phyloP scores from a whole-genome alignment of 805 yeast genomes.

The Yarrowia sp. region DNA sequence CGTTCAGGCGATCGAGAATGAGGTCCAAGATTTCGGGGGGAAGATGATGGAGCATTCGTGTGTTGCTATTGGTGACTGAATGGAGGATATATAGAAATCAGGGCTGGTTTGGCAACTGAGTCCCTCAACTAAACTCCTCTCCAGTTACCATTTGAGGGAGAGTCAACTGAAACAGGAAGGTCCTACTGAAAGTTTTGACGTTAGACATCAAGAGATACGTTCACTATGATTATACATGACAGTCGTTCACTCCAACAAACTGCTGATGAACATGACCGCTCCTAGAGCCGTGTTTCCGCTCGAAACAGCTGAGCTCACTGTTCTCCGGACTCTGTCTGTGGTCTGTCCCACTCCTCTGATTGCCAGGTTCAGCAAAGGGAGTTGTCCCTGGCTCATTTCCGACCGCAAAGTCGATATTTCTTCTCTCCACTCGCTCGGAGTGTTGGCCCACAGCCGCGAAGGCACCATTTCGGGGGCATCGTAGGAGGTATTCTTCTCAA shows the following conservation, averaged over 20 bases:
- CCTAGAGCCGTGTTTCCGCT: neutral
- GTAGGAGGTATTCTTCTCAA: neutral
- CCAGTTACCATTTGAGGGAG: no score
- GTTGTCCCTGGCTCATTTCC: neutral
- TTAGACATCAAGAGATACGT: neutral
- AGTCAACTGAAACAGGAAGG: no score
- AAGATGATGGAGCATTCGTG: no score
- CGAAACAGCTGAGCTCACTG: neutral
- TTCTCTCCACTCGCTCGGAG: constrained; percentile 14
- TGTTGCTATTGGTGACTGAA: no score
- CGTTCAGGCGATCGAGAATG: no score
- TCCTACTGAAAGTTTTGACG: no score
- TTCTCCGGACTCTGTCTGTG: neutral
- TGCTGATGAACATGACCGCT: neutral
- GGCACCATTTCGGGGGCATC: neutral
- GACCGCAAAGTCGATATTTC: neutral
- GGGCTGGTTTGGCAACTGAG: no score
- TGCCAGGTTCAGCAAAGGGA: neutral
- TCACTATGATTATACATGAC: neutral
- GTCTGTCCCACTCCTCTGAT: constrained; percentile 3
- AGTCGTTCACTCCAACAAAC: neutral
- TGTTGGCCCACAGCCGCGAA: constrained; percentile 8
- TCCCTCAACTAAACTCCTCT: no score
- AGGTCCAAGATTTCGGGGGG: no score
- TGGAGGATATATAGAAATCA: no score